phyloP scores from a whole-genome alignment of 108 stramenopile genomes.

The Skeletonema menzelii region DNA sequence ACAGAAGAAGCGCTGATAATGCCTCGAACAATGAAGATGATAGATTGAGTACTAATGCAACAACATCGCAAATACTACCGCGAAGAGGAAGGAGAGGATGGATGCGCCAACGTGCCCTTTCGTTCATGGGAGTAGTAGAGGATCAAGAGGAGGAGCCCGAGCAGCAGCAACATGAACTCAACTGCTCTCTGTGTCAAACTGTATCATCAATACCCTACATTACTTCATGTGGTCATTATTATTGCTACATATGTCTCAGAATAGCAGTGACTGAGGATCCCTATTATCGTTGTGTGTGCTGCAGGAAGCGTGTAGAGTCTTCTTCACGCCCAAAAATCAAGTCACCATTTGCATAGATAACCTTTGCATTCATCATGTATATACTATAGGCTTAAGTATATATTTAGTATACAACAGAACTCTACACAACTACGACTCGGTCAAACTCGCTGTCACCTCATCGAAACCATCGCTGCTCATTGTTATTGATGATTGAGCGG shows the following conservation, averaged over 20 bases:
- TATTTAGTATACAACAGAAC: background rate
- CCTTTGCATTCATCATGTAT: background rate
- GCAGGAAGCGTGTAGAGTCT: conserved; percentile 17
- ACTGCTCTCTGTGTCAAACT: conserved; percentile 31
- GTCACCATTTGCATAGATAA: background rate
- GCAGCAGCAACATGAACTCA: background rate
- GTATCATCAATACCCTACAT: conserved; percentile 46
- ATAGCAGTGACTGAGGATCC: conserved; percentile 46
- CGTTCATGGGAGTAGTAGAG: conserved; percentile 43
- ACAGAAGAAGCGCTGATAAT: background rate
- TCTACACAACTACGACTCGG: background rate
- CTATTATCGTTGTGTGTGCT: conserved; percentile 34
- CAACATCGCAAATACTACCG: background rate
- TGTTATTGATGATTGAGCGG: background rate
- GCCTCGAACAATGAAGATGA: background rate
- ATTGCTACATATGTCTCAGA: conserved; percentile 47
- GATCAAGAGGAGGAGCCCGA: conserved; percentile 18
- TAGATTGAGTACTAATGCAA: background rate
- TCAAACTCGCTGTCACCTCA: background rate
- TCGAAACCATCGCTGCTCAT: background rate
- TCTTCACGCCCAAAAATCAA: conserved; percentile 7
- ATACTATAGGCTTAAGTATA: background rate
- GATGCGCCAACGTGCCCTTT: conserved; percentile 36
- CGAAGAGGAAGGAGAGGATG: conserved; percentile 6
- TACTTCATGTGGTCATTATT: conserved; percentile 44